Evolutionary conservation across 202 grass and related monocot species (phyloP), one percentile per base, ranked within the genome.

Genomic region (Digitaria exilis): DNA sequence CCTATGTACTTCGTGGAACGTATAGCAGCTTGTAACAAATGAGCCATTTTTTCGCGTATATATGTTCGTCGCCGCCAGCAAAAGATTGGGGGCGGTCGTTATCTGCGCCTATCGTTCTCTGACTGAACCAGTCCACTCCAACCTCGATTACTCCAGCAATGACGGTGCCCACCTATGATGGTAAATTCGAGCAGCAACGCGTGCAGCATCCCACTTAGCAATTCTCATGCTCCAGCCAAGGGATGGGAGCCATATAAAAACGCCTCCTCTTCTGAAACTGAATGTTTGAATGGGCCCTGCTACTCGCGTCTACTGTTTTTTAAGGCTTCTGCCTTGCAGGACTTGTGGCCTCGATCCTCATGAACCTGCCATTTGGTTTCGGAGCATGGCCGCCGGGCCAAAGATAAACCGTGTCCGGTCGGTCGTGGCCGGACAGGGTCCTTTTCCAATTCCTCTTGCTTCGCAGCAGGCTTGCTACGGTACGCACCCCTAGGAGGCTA

Each of bases 301-400:
- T 26, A 15, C 37, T 11, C 10, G 2, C 0, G 6, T 4, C 56
- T 14, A 14, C 22, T 28, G 11, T 59, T 28, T 59, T 59, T 28
- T 60, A 60, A 16, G 57, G 55, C 11, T 3, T 22, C 37, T 13
- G 19, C 63, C 32, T 21, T 17, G 43, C 0, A 54, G 25, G 32
- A 15, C 21, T 48, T 14, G 22, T 9, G 24, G 57, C 49, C 14
- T 55, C 14, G 46, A 22, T n/a, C 18, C 34, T 16, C 44, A 21
- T 18, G 51, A 31, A 2, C 46, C 57, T 65, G 86, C 74, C 86
- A 88, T 79, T 78, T 88, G 80, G 62, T 64, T 65, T 22, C 30
- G 44, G 48, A 14, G 68, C 17, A 19, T 50, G 30, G 3, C 26
- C 18, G 32, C n/a, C n/a, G 41, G n/a, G 2, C 4, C 31, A 42